These are phyloP conservation scores for Gaeumannomyces tritici DNA, from an alignment of 2,329 filamentous ascomycete genomes.

Conservation along the genomic window DNA sequence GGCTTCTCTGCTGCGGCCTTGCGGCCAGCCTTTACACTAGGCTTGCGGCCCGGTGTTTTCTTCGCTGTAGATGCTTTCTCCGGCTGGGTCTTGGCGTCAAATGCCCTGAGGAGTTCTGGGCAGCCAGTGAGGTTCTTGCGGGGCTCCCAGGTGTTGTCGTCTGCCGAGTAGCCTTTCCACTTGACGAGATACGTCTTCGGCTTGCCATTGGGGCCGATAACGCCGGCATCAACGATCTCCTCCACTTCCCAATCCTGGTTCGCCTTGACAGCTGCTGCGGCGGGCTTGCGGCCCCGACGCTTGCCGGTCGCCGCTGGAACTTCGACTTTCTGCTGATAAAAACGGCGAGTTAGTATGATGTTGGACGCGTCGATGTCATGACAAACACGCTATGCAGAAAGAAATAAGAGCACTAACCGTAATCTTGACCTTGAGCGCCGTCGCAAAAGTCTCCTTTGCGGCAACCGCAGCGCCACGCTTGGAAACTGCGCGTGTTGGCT, in stretches of 20 bases:
- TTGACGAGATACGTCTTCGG: constrained; percentile 36
- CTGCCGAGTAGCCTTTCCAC: constrained; percentile 37
- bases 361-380: too few relatives aligned
- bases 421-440: background rate
- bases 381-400: too few relatives aligned
- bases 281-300: constrained; percentile 9
- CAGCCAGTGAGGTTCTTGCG: constrained; percentile 32
- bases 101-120: constrained; percentile 22
- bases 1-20: background rate
- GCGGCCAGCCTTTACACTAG: background rate
- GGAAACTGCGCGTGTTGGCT: background rate
- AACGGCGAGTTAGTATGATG: background rate
- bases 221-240: constrained; percentile 26
- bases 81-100: constrained; percentile 20
- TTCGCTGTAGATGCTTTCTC: constrained; percentile 1
- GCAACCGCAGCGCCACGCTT: constrained; percentile 1
- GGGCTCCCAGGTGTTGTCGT: constrained; percentile 45
- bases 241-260: constrained; percentile 36
- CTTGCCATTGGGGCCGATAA: background rate
- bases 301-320: constrained; percentile 1
- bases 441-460: constrained; percentile 2
- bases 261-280: constrained; percentile 3
- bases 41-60: background rate
- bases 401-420: background rate
- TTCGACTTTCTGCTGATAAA: background rate